Evolutionary conservation across 2,329 filamentous ascomycete species (phyloP), one percentile per base, ranked within the genome.

Genomic region (Xylaria sp.): DNA sequence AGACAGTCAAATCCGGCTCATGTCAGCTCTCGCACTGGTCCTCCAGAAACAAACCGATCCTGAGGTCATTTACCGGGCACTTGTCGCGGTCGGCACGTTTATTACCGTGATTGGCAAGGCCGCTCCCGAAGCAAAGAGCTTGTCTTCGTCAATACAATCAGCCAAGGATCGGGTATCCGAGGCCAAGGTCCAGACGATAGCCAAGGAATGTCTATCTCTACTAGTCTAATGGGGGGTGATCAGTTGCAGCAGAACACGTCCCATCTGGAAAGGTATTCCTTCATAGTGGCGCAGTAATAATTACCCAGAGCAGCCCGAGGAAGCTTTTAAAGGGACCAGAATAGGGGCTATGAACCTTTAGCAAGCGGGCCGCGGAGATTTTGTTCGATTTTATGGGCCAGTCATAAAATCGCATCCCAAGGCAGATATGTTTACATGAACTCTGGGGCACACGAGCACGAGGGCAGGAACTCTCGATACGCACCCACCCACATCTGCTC

Each of bases 51-150:
- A 90, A 64, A 84, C 80, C 2, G 92, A 97, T 67, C 84, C 87
- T 0, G 94, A 97, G 71, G 90, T 91, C 0, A 76, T 94, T 2
- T 97, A 92, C 72, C 85, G 94, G 19, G 85, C 85, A 0, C 79
- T 97, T 4, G 90, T 96, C 5, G 91, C 90, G 0, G 75, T 93
- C 0, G 95, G 94, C 0, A 99, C 92, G 1, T 72, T 95, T 60
- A 73, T 91, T 23, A 79, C 78, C 4, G 76, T 89, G 11, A 80
- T 85, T n/a, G 76, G 72, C 11, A 75, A 75, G 54, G 76, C 74
- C 1, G 74, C 72, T 54, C 75, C 75, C 2, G 75, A 76, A 62
- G 77, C 75, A 39, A 76, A 70, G 67, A 76, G 74, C 34, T 67
- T 81, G 4, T 75, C 74, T 0, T 75, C 78, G 6, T 70, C 76